A percentile compares a stretch with the other conserved stretches of the same genome.
Conservation (phyloP, 768 basidiomycete genomes). For the Termitomyces sp. region DNA sequence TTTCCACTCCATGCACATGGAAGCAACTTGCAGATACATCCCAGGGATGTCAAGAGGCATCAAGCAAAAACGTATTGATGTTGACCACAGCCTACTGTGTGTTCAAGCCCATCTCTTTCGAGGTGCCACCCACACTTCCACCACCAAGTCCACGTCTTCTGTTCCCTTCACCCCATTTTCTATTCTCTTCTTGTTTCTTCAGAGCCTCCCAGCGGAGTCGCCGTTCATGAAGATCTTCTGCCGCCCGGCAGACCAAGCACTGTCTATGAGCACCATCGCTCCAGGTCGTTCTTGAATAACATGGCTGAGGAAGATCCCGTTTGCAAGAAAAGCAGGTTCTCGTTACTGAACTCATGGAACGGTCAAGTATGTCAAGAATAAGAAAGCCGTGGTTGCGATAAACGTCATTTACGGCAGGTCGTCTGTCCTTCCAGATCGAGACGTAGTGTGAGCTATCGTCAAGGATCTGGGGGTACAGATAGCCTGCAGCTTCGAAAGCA, state of each 20-base stretch:
- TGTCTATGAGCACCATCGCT: not conserved
- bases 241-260: slow-evolving; percentile 2
- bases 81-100: not conserved
- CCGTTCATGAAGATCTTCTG: not conserved
- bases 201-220: not conserved
- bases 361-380: slow-evolving; percentile 1
- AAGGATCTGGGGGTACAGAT: not conserved
- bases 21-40: not conserved
- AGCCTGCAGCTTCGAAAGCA: not conserved
- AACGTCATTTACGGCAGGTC: not conserved
- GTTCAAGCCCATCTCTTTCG: not conserved
- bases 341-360: not conserved
- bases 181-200: not conserved
- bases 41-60: not conserved
- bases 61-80: not conserved
- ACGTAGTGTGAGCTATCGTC: slow-evolving; percentile 7
- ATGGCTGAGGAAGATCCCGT: not conserved
- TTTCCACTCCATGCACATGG: not conserved
- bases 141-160: not conserved
- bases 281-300: not conserved
- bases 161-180: not conserved
- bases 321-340: not conserved
- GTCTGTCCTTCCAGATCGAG: slow-evolving; percentile 7
- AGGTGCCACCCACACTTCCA: not conserved
- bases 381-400: slow-evolving; percentile 7